These are phyloP conservation scores for Hirschioporus abietinus DNA, from an alignment of 768 basidiomycete species.

Conservation along the genomic window DNA sequence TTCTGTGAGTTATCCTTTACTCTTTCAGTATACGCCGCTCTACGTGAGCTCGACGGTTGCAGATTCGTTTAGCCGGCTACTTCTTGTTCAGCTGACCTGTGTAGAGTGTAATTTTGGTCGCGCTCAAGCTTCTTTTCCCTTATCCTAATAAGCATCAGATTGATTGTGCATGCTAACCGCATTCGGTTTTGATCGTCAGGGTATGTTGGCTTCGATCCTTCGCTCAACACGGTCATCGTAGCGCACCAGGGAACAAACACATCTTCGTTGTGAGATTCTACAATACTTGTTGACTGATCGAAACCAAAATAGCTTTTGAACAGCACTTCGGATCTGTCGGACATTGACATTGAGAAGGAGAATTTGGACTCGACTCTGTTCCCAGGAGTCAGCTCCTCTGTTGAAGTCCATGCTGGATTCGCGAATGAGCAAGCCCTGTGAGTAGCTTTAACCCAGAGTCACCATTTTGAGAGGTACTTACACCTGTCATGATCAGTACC, in stretches of 20 bases:
- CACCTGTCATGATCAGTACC: constrained; percentile 32
- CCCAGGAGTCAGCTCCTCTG: constrained; percentile 38
- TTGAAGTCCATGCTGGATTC: constrained; percentile 47
- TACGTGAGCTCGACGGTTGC: background rate
- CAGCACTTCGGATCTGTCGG: constrained; percentile 36
- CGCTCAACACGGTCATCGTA: constrained; percentile 28
- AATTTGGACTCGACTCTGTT: constrained; percentile 37
- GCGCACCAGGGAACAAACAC: constrained; percentile 35
- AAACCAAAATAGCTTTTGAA: constrained; percentile 4
- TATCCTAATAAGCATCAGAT: background rate
- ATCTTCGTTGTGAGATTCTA: constrained; percentile 21
- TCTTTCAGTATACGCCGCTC: background rate
- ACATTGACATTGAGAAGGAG: constrained; percentile 32
- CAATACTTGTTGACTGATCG: background rate
- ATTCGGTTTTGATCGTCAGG: constrained; percentile 25
- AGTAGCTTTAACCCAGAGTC: constrained; percentile 9
- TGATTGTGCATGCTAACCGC: background rate
- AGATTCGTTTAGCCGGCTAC: background rate
- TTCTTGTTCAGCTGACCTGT: background rate
- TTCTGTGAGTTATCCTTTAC: constrained; percentile 30
- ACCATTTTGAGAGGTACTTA: constrained; percentile 20
- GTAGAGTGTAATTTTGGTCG: background rate
- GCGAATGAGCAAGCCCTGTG: constrained; percentile 38
- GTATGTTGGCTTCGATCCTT: constrained; percentile 49
- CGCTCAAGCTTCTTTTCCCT: background rate